Evolutionary conservation across 352 stramenopile species (phyloP), one percentile per base, ranked within the genome.

Genomic region (Globisporangium echinulatum): DNA sequence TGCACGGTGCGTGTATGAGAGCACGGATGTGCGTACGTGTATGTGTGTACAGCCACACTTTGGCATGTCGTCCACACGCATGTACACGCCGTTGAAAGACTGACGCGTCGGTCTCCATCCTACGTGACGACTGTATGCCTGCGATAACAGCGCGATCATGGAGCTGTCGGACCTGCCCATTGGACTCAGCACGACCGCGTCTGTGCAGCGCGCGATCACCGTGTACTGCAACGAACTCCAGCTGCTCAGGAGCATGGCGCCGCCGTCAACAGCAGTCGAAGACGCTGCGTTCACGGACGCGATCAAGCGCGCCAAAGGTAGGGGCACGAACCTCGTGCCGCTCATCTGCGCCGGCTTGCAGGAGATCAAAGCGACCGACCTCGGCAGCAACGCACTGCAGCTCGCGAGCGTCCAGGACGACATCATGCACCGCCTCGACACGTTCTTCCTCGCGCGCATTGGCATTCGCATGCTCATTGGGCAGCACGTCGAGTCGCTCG

Each of bases 391-490:
- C 54, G 76, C 79, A 25, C 65, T 93, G 56, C 72, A 78, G 52
- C 72, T 87, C 44, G 66, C 73, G 37, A 76, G 68, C 49, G 75
- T 85, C 39, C 84, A 93, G 50, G 84, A 91, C 38, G 81, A 91
- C 56, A 70, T 93, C 50, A 85, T 84, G 61, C 59, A 80, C 42
- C 78, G 76, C 61, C 79, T 99, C 46, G 97, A 99, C 77, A 88
- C 90, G 53, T 99, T 99, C 74, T 99, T 99, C 69, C 87, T 99
- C 40, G 96, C 84, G 19, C 87, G 97, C 33, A 99, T 99, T 63
- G 97, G 97, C 40, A 99, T 99, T 71, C 94, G 97, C 54, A 98
- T 99, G 63, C 84, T 99, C 64, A 99, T 99, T 71, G 97, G 96
- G 1, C 84, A 93, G 61, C 84, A 93, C 56, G 80, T 89, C 33